Conservation (phyloP, 768 basidiomycete species). For the Suillus fuscotomentosus region DNA sequence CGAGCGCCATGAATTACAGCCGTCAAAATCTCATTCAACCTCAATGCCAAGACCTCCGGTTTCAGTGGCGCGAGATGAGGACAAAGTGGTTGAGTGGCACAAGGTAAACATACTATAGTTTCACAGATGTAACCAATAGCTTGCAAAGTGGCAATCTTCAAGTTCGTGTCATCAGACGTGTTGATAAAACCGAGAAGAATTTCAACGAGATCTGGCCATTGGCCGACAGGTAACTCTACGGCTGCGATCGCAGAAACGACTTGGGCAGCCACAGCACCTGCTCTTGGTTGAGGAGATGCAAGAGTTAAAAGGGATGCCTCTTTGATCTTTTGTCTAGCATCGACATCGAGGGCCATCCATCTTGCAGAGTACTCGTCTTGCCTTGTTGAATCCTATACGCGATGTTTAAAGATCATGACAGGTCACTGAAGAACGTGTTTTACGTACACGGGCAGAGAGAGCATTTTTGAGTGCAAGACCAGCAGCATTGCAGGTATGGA, state of each 20-base stretch:
- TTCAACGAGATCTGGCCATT: conserved; percentile 91
- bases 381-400: conserved; percentile 65
- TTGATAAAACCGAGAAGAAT: conserved; percentile 86
- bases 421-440: conserved; percentile 20
- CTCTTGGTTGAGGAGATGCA: conserved; percentile 65
- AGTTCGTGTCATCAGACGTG: conserved; percentile 63
- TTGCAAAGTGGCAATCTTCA: conserved; percentile 87
- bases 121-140: conserved; percentile 98
- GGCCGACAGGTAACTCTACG: conserved; percentile 83
- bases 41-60: conserved; percentile 84
- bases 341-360: conserved; percentile 74
- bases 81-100: conserved; percentile 7
- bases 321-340: conserved; percentile 80
- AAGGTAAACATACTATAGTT: conserved; percentile 69
- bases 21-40: conserved; percentile 96
- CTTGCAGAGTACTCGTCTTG: conserved; percentile 74
- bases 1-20: conserved; percentile 98
- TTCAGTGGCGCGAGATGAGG: conserved; percentile 49
- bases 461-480: conserved; percentile 97
- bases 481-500: conserved; percentile 88
- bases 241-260: conserved; percentile 93
- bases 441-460: conserved; percentile 81
- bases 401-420: conserved; percentile 15
- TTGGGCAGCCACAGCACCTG: conserved; percentile 87
- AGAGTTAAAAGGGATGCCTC: conserved; percentile 82